Evolutionary conservation across 176 grass and related monocot genomes (phyloP).

Genomic region (Cenchrus fungigraminus): DNA sequence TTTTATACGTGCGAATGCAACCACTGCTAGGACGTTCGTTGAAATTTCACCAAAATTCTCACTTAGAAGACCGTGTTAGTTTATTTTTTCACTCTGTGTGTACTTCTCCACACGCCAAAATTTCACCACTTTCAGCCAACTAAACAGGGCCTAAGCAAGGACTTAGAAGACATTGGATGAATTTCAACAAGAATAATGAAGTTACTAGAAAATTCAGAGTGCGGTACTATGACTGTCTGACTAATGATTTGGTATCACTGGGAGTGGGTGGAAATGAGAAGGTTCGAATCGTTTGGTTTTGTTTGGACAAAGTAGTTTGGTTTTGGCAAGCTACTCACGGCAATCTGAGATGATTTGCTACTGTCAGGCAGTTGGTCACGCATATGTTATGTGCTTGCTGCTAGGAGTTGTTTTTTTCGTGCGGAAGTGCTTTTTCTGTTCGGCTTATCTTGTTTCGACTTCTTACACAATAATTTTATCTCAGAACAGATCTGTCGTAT

Average conservation of each 20-base stretch:
- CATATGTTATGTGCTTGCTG: neutral
- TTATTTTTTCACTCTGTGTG: too few relatives aligned
- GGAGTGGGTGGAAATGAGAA: neutral
- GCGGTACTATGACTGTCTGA: neutral
- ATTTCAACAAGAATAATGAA: neutral
- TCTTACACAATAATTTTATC: too few relatives aligned
- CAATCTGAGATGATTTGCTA: conserved; percentile 22
- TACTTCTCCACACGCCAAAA: too few relatives aligned
- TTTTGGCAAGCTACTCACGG: conserved; percentile 25
- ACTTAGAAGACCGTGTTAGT: too few relatives aligned
- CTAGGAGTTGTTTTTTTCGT: neutral
- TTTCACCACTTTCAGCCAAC: too few relatives aligned
- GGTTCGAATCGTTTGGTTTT: neutral
- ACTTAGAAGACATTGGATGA: too few relatives aligned
- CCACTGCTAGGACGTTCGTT: neutral
- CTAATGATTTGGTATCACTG: neutral
- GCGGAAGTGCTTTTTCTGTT: neutral
- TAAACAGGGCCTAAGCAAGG: too few relatives aligned
- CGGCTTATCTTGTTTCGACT: too few relatives aligned
- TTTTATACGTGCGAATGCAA: neutral
- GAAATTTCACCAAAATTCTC: too few relatives aligned
- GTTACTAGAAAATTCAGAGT: neutral
- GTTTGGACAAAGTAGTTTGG: neutral
- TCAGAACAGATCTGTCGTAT: too few relatives aligned
- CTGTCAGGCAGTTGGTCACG: neutral